Percentiles rank a stretch among this genome's conserved stretches.
Evolutionary conservation across 139 green algal species (phyloP).

Genomic region (Protoeuglena noctilucae): DNA sequence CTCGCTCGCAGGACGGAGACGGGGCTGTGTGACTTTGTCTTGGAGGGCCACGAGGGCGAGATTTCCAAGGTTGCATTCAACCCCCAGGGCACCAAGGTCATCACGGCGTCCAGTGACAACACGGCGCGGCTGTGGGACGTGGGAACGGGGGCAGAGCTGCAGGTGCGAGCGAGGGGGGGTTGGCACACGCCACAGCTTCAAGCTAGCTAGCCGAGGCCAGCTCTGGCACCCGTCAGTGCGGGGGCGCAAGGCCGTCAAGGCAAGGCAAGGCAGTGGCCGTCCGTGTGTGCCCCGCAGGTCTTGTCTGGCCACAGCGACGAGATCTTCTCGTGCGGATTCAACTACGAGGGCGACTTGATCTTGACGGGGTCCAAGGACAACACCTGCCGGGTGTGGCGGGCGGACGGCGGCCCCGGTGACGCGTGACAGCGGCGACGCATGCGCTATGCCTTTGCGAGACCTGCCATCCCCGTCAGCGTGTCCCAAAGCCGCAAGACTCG

Average conservation of each 20-base stretch:
- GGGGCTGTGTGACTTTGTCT: conserved; percentile 25
- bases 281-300: conserved; percentile 20
- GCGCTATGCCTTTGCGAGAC: too few relatives aligned
- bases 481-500: too few relatives aligned
- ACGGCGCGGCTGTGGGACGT: conserved; percentile 36
- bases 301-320: conserved; percentile 55
- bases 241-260: too few relatives aligned
- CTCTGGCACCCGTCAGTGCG: not conserved
- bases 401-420: not conserved
- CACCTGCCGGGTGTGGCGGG: conserved; percentile 49
- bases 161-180: too few relatives aligned
- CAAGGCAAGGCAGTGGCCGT: too few relatives aligned
- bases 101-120: conserved; percentile 42
- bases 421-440: too few relatives aligned
- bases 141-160: conserved; percentile 24
- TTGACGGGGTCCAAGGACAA: conserved; percentile 60
- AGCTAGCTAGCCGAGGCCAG: too few relatives aligned
- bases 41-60: conserved; percentile 46
- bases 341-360: conserved; percentile 57
- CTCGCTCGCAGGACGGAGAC: conserved; percentile 31
- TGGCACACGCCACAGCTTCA: too few relatives aligned
- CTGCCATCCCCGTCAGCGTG: too few relatives aligned
- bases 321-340: conserved; percentile 56
- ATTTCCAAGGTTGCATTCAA: conserved; percentile 60
- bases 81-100: conserved; percentile 36